Evolutionary conservation across 768 basidiomycete species (phyloP).

Genomic region (Panaeolus cyanescens): DNA sequence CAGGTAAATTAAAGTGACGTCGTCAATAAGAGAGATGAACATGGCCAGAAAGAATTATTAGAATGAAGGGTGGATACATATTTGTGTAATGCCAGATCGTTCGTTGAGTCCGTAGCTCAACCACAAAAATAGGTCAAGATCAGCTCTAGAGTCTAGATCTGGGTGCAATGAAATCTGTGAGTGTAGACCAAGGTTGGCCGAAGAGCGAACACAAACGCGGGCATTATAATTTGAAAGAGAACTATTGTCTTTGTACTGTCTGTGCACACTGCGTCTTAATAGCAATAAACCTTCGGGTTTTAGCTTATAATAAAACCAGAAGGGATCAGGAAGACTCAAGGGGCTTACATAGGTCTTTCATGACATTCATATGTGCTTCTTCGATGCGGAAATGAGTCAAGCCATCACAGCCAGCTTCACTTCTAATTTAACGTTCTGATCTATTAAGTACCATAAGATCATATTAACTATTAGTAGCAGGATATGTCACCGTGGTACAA

Average conservation of each 20-base stretch:
- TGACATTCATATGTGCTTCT: background rate
- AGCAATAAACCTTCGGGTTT: background rate
- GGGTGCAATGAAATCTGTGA: background rate
- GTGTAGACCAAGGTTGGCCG: background rate
- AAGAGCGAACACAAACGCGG: background rate
- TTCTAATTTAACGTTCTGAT: background rate
- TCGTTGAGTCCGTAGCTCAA: too few relatives aligned
- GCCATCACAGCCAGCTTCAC: background rate
- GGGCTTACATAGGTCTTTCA: background rate
- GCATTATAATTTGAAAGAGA: background rate
- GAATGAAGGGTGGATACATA: background rate
- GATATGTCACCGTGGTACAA: background rate
- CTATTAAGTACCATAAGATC: background rate
- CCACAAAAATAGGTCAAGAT: too few relatives aligned
- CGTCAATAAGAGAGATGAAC: background rate
- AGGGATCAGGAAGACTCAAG: background rate
- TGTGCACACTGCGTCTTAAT: background rate
- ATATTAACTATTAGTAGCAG: background rate
- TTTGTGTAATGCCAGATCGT: background rate
- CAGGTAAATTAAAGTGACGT: constrained; percentile 2
- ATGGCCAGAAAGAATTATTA: background rate
- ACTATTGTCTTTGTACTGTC: too few relatives aligned
- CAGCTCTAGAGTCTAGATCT: background rate
- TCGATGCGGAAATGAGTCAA: background rate
- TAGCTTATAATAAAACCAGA: background rate